Conservation (phyloP, 2,329 filamentous ascomycete genomes). For the Paecilomyces sp. region DNA sequence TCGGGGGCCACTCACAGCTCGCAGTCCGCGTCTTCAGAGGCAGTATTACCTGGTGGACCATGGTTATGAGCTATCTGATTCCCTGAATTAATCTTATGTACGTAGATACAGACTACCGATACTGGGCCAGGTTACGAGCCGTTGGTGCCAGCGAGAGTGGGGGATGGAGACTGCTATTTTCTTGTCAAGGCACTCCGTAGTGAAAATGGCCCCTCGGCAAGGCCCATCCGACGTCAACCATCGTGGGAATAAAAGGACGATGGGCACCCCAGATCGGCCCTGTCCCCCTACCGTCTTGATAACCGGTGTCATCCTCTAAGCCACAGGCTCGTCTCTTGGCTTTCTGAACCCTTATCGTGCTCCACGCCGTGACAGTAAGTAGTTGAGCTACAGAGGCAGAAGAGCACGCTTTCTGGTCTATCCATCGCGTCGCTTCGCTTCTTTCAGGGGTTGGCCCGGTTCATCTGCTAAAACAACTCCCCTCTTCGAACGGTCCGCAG, state of each 20-base stretch:
- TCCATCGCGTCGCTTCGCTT: neutral
- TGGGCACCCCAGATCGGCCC: neutral
- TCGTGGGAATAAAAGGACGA: neutral
- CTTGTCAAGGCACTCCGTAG: too few relatives aligned
- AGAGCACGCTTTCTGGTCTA: neutral
- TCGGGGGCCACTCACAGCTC: neutral
- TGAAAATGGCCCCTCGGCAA: neutral
- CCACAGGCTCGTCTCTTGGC: constrained; percentile 1
- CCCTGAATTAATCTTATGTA: neutral
- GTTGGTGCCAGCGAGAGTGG: neutral
- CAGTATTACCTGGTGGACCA: neutral
- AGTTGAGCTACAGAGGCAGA: neutral
- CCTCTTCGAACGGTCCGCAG: neutral
- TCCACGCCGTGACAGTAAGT: neutral
- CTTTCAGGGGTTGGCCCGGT: neutral
- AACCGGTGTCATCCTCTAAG: neutral
- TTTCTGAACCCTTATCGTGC: neutral
- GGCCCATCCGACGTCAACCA: neutral
- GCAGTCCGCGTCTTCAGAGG: neutral
- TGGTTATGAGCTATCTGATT: neutral
- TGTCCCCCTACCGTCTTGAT: neutral
- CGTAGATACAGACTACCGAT: neutral
- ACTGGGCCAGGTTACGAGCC: neutral
- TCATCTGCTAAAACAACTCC: neutral
- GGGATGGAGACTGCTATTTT: neutral